Evolutionary conservation across 257 asterid species (phyloP).

Genomic region (Leonotis leonurus): DNA sequence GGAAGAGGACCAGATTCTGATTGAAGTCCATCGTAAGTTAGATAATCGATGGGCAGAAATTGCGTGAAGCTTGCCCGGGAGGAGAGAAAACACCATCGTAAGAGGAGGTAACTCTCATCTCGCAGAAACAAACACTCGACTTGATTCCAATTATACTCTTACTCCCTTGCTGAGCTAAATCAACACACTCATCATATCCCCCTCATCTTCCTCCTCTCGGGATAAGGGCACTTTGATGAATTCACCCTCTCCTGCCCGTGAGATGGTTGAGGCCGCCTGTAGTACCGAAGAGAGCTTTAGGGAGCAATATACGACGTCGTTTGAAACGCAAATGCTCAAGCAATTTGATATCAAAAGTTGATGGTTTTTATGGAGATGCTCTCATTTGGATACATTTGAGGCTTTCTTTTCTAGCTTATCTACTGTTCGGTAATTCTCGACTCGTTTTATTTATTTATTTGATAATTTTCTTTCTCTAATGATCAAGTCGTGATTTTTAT

Average conservation of each 20-base stretch:
- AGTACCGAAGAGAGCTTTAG: too few relatives aligned
- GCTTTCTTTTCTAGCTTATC: too few relatives aligned
- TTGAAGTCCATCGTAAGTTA: constrained; percentile 30
- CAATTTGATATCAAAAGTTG: constrained; percentile 38
- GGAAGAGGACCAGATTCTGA: constrained; percentile 50
- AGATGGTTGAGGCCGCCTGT: constrained; percentile 16
- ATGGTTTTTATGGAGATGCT: constrained; percentile 55
- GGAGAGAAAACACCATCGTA: constrained; percentile 24
- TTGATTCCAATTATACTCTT: constrained; percentile 7
- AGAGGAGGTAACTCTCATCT: constrained; percentile 39
- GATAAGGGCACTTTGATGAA: constrained; percentile 6
- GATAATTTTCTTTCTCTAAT: too few relatives aligned
- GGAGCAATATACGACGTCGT: constrained; percentile 9
- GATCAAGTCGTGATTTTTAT: too few relatives aligned
- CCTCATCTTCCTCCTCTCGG: too few relatives aligned
- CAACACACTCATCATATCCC: constrained; percentile 25
- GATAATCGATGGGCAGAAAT: too few relatives aligned
- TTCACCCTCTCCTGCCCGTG: constrained; percentile 23
- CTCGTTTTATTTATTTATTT: too few relatives aligned
- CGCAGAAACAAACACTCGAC: constrained; percentile 13
- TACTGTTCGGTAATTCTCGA: too few relatives aligned
- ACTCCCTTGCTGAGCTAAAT: constrained; percentile 50
- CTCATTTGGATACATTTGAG: constrained; percentile 29
- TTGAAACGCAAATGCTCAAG: constrained; percentile 28
- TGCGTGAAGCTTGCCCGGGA: too few relatives aligned